Percentiles rank a stretch among this genome's conserved stretches.
Conservation (phyloP, 257 asterid genomes). For the Fraxinus americana region DNA sequence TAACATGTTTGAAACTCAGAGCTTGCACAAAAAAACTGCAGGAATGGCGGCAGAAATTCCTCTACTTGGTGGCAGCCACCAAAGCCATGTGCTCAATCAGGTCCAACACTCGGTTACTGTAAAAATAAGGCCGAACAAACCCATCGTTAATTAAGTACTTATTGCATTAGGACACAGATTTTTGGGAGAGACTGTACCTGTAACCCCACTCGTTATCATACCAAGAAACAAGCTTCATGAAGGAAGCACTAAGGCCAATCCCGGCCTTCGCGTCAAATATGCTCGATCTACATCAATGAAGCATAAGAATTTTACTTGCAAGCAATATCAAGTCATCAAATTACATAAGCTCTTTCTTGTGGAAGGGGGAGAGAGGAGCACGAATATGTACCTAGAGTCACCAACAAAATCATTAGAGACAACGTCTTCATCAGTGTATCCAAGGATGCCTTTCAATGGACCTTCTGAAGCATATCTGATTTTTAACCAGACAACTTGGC, state of each 20-base stretch:
- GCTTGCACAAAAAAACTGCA: conserved; percentile 21
- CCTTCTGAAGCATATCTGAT: conserved; percentile 93
- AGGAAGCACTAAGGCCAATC: conserved; percentile 79
- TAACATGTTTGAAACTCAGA: conserved; percentile 24
- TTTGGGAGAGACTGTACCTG: conserved; percentile 56
- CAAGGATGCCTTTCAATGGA: conserved; percentile 87
- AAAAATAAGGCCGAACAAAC: conserved; percentile 8
- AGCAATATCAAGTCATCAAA: not conserved
- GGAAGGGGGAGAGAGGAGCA: conserved; percentile 4
- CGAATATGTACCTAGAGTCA: conserved; percentile 68
- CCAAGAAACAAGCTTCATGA: conserved; percentile 96
- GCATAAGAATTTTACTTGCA: not conserved
- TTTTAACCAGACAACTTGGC: conserved; percentile 15
- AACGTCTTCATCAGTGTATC: conserved; percentile 97
- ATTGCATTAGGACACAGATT: not conserved
- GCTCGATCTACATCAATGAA: conserved; percentile 66
- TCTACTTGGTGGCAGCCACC: conserved; percentile 68
- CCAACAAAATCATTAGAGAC: conserved; percentile 98
- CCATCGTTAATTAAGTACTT: not conserved
- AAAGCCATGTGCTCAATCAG: conserved; percentile 92
- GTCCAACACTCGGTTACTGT: conserved; percentile 92
- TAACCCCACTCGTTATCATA: conserved; percentile 99
- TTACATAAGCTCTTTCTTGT: not conserved
- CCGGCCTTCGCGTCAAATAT: conserved; percentile 99
- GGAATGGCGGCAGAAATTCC: conserved; percentile 15